These are phyloP conservation scores for Paulinella micropora DNA, from an alignment of 78 protist species.

Conservation along the genomic window DNA sequence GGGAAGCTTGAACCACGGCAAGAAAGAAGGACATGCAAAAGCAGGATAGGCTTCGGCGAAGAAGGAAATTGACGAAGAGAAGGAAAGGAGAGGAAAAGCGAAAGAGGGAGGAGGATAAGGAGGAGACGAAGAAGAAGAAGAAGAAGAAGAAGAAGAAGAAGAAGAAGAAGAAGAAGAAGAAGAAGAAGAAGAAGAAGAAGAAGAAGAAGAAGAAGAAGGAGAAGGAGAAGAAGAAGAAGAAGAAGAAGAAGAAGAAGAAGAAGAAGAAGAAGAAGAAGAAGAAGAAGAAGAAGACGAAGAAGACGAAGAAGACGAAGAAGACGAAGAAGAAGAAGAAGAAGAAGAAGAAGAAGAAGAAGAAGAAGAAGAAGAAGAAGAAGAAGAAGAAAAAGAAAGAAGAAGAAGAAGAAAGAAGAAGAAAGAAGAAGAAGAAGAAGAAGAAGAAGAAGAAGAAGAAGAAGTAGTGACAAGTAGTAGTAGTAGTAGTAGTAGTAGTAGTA, in stretches of 20 bases:
- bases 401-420: no score
- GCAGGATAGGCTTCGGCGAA: no score
- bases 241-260: not conserved
- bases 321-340: no score
- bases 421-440: no score
- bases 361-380: not conserved
- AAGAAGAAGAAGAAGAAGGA: not conserved
- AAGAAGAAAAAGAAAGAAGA: no score
- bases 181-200: not conserved
- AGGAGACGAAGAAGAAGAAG: not conserved
- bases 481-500: not conserved
- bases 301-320: no score
- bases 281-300: no score
- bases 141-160: not conserved
- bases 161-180: not conserved
- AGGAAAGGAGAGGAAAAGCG: not conserved
- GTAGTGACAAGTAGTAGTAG: not conserved
- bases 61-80: not conserved
- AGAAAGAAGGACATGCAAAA: no score
- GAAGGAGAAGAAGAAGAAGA: not conserved
- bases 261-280: not conserved
- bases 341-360: not conserved
- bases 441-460: no score
- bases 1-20: no score
- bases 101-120: not conserved